phyloP scores from a whole-genome alignment of 73 alveolate species.

The Symbiodinium pilosum region DNA sequence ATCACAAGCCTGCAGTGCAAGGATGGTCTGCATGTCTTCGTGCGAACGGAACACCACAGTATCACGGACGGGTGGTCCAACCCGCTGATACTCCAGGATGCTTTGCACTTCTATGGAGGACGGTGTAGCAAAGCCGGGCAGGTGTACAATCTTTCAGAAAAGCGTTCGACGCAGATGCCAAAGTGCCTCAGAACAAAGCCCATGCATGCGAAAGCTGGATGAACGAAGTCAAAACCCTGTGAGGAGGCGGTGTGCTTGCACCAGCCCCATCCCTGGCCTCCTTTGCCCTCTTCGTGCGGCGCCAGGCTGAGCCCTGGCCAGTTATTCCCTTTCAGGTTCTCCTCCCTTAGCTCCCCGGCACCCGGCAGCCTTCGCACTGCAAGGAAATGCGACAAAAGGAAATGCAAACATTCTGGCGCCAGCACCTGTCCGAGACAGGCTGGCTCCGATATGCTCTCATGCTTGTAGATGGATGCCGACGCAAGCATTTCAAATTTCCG shows the following conservation, averaged over 20 bases:
- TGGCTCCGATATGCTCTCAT: too few species aligned
- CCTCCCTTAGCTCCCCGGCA: not conserved
- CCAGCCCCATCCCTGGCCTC: not conserved
- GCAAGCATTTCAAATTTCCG: too few species aligned
- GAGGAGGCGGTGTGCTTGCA: not conserved
- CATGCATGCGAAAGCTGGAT: too few species aligned
- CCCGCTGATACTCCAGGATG: constrained; percentile 71
- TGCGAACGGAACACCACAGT: constrained; percentile 70
- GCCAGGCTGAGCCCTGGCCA: not conserved
- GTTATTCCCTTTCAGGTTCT: not conserved
- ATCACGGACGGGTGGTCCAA: constrained; percentile 84
- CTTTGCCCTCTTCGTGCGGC: not conserved
- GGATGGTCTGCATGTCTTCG: constrained; percentile 19
- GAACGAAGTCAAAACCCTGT: too few species aligned
- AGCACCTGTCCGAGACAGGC: not conserved
- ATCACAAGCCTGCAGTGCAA: too few species aligned
- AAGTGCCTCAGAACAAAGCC: not conserved
- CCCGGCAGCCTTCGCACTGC: not conserved
- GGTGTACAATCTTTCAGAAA: too few species aligned
- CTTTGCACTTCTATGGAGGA: constrained; percentile 43
- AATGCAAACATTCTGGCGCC: not conserved
- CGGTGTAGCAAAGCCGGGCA: too few species aligned
- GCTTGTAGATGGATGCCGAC: too few species aligned
- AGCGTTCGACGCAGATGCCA: not conserved
- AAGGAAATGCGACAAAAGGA: not conserved